Evolutionary conservation across 257 asterid genomes (phyloP).

Genomic region (Solanum boliviense): DNA sequence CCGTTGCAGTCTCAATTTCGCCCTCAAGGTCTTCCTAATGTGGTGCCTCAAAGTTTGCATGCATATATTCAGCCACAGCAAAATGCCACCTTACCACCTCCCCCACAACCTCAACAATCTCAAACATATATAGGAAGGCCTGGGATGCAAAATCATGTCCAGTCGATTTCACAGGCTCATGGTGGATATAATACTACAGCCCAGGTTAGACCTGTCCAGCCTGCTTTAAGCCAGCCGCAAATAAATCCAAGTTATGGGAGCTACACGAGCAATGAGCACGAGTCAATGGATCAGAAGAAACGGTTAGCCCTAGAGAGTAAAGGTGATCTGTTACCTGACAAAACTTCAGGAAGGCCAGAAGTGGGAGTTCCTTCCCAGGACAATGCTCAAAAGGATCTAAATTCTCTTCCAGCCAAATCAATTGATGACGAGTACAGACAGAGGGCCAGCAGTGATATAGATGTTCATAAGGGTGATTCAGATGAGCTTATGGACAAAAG

Average conservation of each 20-base stretch:
- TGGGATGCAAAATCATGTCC: constrained; percentile 41
- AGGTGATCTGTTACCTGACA: constrained; percentile 8
- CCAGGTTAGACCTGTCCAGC: constrained; percentile 35
- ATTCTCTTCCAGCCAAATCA: constrained; percentile 19
- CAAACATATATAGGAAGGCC: constrained; percentile 42
- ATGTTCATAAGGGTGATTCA: constrained; percentile 29
- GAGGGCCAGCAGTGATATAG: constrained; percentile 12
- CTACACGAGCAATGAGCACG: constrained; percentile 3
- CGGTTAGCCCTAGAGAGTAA: constrained; percentile 23
- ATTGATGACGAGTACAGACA: constrained; percentile 18
- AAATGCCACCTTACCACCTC: constrained; percentile 19
- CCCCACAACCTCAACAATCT: constrained; percentile 37
- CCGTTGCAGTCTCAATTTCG: constrained; percentile 42
- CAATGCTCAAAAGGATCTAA: constrained; percentile 20
- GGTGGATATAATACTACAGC: constrained; percentile 34
- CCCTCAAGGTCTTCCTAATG: constrained; percentile 44
- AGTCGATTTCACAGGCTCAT: constrained; percentile 23
- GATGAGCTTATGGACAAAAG: constrained; percentile 32
- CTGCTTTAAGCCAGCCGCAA: constrained; percentile 24
- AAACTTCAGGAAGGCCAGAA: constrained; percentile 15
- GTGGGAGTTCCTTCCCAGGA: constrained; percentile 29
- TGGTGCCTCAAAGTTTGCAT: constrained; percentile 16
- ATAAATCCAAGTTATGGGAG: constrained; percentile 23
- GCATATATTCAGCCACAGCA: constrained; percentile 17
- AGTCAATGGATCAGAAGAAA: constrained; percentile 10